These are phyloP conservation scores for Colletotrichum acutatum DNA, from an alignment of 2,329 filamentous ascomycete species.

Conservation along the genomic window DNA sequence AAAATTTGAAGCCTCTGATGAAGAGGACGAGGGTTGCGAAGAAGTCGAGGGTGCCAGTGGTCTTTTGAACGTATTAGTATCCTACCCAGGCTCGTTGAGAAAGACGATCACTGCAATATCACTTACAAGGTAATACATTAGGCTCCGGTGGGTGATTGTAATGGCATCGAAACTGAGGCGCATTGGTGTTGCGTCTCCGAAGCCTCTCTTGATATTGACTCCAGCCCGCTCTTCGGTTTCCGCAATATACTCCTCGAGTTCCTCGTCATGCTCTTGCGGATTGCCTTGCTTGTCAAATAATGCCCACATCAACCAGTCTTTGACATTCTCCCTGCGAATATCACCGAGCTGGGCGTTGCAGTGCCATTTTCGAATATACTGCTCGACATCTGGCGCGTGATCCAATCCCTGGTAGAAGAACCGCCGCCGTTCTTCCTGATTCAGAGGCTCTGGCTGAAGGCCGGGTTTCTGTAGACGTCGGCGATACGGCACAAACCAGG, in stretches of 20 bases:
- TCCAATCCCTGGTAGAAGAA: conserved; percentile 68
- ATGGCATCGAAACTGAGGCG: conserved; percentile 75
- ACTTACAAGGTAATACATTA: conserved; percentile 70
- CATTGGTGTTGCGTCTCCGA: conserved; percentile 65
- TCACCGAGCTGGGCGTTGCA: conserved; percentile 66
- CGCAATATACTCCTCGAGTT: conserved; percentile 60
- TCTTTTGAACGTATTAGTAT: not conserved
- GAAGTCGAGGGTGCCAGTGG: conserved; percentile 56
- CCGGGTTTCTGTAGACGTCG: conserved; percentile 50
- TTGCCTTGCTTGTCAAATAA: conserved; percentile 65
- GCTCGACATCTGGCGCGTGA: conserved; percentile 64
- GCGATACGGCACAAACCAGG: conserved; percentile 56
- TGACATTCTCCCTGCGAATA: conserved; percentile 73
- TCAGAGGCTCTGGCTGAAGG: conserved; percentile 52
- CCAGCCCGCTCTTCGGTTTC: conserved; percentile 65
- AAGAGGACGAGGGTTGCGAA: conserved; percentile 56
- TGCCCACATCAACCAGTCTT: conserved; percentile 75
- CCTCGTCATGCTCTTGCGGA: conserved; percentile 49
- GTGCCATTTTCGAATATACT: conserved; percentile 74
- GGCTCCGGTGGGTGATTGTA: conserved; percentile 67
- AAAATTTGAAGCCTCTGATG: conserved; percentile 62
- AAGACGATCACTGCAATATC: conserved; percentile 44
- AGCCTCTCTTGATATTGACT: conserved; percentile 61
- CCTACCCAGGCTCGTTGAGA: not conserved
- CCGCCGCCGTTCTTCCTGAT: conserved; percentile 58